These are phyloP conservation scores for Backusella macrospora DNA, from an alignment of 192 early-diverging fungal species.

Conservation along the genomic window DNA sequence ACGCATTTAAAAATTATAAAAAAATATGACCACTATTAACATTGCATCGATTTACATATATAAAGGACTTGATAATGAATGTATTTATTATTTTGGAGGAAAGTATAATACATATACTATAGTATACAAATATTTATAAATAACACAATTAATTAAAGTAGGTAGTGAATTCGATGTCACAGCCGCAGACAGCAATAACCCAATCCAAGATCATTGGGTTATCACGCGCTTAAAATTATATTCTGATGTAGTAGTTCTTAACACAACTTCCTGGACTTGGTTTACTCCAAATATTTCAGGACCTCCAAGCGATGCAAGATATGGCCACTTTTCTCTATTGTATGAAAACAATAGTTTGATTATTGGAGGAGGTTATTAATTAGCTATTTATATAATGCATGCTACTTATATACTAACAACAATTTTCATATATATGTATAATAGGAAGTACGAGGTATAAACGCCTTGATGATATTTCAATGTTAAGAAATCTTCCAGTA, in stretches of 20 bases:
- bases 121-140: background rate
- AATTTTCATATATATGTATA: background rate
- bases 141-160: background rate
- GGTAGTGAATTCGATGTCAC: constrained; percentile 1
- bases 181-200: background rate
- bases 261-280: constrained; percentile 21
- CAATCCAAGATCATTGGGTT: background rate
- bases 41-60: background rate
- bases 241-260: constrained; percentile 9
- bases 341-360: constrained; percentile 3
- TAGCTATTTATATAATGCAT: background rate
- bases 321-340: background rate
- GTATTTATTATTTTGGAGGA: constrained; percentile 19
- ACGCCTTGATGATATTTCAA: background rate
- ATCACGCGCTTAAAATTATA: background rate
- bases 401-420: no score
- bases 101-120: background rate
- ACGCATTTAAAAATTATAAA: background rate
- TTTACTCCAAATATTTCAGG: background rate
- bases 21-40: background rate
- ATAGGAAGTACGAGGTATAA: background rate
- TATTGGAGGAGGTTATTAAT: background rate
- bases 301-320: background rate
- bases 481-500: background rate
- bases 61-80: constrained; percentile 1